These are phyloP conservation scores for Penicillium sp. DNA, from an alignment of 2,329 filamentous ascomycete species.

Conservation along the genomic window DNA sequence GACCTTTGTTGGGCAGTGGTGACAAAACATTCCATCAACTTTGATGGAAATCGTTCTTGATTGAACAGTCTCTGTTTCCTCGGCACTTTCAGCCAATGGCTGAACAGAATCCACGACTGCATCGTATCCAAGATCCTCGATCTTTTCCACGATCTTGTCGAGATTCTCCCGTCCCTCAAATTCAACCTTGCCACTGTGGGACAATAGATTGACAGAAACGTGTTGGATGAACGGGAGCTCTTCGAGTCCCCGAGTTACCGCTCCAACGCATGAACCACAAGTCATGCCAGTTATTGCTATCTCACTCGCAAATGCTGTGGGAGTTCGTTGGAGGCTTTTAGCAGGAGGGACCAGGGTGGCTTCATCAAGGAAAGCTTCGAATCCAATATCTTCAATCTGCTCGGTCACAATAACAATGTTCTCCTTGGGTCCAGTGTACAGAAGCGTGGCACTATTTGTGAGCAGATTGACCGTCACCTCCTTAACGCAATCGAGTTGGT, in stretches of 20 bases:
- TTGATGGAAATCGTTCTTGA: slow-evolving; percentile 58
- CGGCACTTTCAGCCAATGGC: slow-evolving; percentile 27
- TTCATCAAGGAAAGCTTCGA: slow-evolving; percentile 42
- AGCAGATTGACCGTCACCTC: slow-evolving; percentile 59
- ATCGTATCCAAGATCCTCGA: slow-evolving; percentile 60
- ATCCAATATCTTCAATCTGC: slow-evolving; percentile 47
- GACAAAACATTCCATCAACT: slow-evolving; percentile 69
- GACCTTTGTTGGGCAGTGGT: slow-evolving; percentile 57
- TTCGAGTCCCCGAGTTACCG: slow-evolving; percentile 45
- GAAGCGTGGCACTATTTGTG: slow-evolving; percentile 59
- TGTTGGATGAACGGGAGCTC: slow-evolving; percentile 43
- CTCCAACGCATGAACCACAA: slow-evolving; percentile 51
- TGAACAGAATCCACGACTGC: slow-evolving; percentile 50
- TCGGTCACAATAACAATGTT: slow-evolving; percentile 46
- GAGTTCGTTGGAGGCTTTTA: slow-evolving; percentile 5
- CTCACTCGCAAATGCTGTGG: slow-evolving; percentile 36
- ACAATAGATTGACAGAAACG: slow-evolving; percentile 48
- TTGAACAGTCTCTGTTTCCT: slow-evolving; percentile 21
- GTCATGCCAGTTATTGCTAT: slow-evolving; percentile 54
- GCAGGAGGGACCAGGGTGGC: slow-evolving; percentile 16
- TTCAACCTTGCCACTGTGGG: slow-evolving; percentile 46
- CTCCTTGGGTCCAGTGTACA: slow-evolving; percentile 47
- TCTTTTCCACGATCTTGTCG: slow-evolving; percentile 43
- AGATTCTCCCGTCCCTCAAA: slow-evolving; percentile 46
- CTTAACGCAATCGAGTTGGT: slow-evolving; percentile 54